These are phyloP conservation scores for Sordaria brevicollis DNA, from an alignment of 495 filamentous ascomycete species.

Conservation along the genomic window DNA sequence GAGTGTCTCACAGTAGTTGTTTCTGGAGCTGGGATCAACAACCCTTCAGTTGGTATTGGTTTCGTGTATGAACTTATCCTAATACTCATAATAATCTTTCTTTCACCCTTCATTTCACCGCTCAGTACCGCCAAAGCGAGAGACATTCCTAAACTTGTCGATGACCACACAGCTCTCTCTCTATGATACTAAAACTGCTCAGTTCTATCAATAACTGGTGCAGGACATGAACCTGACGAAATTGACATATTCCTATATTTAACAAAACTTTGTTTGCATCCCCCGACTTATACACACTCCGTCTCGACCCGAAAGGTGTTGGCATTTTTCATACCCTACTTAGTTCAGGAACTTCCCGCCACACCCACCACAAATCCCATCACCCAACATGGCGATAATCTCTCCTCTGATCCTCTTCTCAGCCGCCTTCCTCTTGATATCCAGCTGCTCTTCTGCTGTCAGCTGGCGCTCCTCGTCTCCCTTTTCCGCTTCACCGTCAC, in stretches of 20 bases:
- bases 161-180: not conserved
- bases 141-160: not conserved
- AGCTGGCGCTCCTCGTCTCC: no score
- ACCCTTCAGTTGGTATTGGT: not conserved
- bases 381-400: constrained; percentile 19
- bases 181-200: not conserved
- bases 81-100: not conserved
- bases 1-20: not conserved
- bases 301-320: no score
- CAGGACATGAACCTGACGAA: no score
- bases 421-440: constrained; percentile 9
- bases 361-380: constrained; percentile 31
- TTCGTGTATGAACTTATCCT: not conserved
- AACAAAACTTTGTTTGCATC: no score
- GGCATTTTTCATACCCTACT: no score
- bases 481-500: not conserved
- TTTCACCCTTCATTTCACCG: not conserved
- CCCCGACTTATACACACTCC: no score
- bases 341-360: constrained; percentile 37
- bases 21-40: not conserved
- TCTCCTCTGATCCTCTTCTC: constrained; percentile 5
- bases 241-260: no score
- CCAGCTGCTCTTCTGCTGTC: constrained; percentile 6
- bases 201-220: not conserved
- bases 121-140: not conserved